Percentiles rank a stretch among this genome's conserved stretches.
Conservation (phyloP, 257 asterid genomes). For the Orobanche coerulescens region DNA sequence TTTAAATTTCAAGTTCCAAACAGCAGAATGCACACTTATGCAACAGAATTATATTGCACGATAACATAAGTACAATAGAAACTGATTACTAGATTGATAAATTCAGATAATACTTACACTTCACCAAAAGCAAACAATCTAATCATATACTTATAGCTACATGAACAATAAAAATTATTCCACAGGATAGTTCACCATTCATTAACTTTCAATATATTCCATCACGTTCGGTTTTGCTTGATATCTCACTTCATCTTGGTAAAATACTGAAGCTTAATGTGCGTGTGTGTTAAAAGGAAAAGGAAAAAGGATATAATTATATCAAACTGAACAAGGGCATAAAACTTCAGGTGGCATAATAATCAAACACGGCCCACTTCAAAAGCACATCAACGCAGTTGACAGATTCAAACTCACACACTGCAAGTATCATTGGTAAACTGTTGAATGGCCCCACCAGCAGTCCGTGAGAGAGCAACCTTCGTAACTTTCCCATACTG, state of each 20-base stretch:
- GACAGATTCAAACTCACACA: slow-evolving; percentile 52
- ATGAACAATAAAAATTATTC: neutral
- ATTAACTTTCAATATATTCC: neutral
- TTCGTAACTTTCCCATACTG: slow-evolving; percentile 86
- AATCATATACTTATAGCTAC: too few species aligned
- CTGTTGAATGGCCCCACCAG: slow-evolving; percentile 89
- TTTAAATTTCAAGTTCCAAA: neutral
- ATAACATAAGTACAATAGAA: neutral
- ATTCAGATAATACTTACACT: neutral
- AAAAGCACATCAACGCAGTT: slow-evolving; percentile 14
- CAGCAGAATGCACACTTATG: neutral
- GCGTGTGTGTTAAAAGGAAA: neutral
- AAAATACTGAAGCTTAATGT: neutral
- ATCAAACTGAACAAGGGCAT: slow-evolving; percentile 11
- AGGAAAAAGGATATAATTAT: neutral
- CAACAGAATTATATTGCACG: neutral
- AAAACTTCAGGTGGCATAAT: slow-evolving; percentile 13
- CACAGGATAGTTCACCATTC: too few species aligned
- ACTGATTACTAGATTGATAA: neutral
- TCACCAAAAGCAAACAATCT: too few species aligned
- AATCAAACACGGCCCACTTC: neutral
- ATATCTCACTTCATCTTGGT: neutral
- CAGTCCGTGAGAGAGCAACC: slow-evolving; percentile 86
- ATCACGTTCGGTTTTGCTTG: neutral
- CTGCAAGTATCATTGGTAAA: slow-evolving; percentile 82